Evolutionary conservation across 1,284 basidiomycete genomes (phyloP), one percentile per base, ranked within the genome.

Genomic region (Apiotrichum porosum): DNA sequence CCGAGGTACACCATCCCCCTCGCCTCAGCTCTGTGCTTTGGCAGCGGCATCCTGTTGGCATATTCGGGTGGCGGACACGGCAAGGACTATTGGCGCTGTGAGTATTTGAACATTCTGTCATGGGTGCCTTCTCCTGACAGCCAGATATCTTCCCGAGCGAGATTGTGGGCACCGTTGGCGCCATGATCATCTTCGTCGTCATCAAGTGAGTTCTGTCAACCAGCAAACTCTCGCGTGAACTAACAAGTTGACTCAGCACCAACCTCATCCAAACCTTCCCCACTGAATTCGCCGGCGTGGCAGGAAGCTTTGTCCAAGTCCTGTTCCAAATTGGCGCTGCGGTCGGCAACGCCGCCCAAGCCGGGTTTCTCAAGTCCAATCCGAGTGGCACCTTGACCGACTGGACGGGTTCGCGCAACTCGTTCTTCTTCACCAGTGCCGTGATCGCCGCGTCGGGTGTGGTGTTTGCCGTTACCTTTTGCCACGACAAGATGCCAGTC

Each of bases 251-350:
- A 28, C 26, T 12, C 26, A 28, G 26, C 46, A 56, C 63, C 53
- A 59, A 60, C 48, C 37, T 67, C 26, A 58, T 65, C 46, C 50
- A 51, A 6, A 62, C 58, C 47, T 61, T 56, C 40, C 65, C 65
- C 9, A 50, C 51, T 15, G 59, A 68, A 37, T 67, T 68, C 56
- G 60, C 62, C 14, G 70, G 70, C 21, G 64, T 69, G n/a, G 62
- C 62, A 18, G 63, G 65, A 12, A 65, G 63, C 1, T 65, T 63
- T 55, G 58, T 58, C 10, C 66, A 72, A 39, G 68, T 72, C 15
- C 34, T 68, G 13, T 58, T 59, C 32, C 62, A 66, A 44, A 47
- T 65, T 17, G 64, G 61, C 5, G 64, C 57, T 10, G 55, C 65
- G 14, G 52, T 69, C 42, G 51, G 54, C 22, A 51, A 70, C 23